These are phyloP conservation scores for Schoenoplectus triqueter DNA, from an alignment of 202 grass and related monocot species.

Conservation along the genomic window DNA sequence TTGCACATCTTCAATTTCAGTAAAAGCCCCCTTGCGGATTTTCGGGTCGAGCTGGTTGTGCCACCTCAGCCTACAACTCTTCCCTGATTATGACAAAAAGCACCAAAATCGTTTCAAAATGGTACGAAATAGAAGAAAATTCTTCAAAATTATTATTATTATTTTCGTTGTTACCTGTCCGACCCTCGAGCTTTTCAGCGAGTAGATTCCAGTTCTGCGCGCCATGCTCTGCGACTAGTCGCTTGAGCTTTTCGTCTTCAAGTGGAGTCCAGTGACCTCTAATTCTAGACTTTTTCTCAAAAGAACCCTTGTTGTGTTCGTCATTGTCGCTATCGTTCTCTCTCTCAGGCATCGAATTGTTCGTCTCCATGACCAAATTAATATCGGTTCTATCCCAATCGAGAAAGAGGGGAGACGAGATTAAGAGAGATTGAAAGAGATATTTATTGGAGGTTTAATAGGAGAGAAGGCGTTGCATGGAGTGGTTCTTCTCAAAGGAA, in stretches of 20 bases:
- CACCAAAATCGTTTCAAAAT: background rate
- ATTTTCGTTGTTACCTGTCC: slow-evolving; percentile 30
- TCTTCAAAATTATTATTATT: background rate
- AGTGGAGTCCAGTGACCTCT: slow-evolving; percentile 40
- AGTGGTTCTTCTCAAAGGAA: background rate
- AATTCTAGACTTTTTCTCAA: slow-evolving; percentile 16
- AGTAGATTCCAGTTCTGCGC: slow-evolving; percentile 40
- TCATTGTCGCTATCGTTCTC: background rate
- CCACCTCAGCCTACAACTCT: slow-evolving; percentile 58
- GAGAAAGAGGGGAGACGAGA: background rate
- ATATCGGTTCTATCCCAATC: background rate
- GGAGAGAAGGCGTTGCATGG: slow-evolving; percentile 7
- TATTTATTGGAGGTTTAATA: slow-evolving; percentile 24
- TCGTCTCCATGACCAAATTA: background rate
- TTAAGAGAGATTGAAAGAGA: background rate
- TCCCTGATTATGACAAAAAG: slow-evolving; percentile 34
- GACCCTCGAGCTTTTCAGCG: slow-evolving; percentile 23
- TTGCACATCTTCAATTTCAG: slow-evolving; percentile 40
- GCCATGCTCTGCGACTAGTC: slow-evolving; percentile 19
- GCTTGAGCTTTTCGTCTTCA: slow-evolving; percentile 42
- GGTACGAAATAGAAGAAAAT: background rate
- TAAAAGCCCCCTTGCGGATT: slow-evolving; percentile 40
- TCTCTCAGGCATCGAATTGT: background rate
- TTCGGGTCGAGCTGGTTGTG: slow-evolving; percentile 52
- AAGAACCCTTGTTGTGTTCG: background rate